Evolutionary conservation across 2,329 filamentous ascomycete genomes (phyloP).

Genomic region (Colletotrichum sansevieriae): DNA sequence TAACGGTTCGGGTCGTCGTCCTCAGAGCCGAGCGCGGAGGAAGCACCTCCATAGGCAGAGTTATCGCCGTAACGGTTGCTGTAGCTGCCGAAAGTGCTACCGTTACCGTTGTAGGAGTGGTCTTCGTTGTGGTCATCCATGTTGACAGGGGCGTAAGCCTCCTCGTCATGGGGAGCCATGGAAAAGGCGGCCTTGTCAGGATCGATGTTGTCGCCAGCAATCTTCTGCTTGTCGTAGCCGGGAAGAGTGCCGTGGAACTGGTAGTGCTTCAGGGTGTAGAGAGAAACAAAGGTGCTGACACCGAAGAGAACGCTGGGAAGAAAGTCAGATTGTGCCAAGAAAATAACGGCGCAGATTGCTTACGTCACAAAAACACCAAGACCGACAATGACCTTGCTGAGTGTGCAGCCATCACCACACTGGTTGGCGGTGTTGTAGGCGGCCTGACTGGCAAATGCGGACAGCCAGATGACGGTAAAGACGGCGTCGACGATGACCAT

Average conservation of each 20-base stretch:
- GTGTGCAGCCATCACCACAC: conserved; percentile 68
- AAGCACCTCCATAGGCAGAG: conserved; percentile 37
- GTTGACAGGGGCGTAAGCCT: conserved; percentile 73
- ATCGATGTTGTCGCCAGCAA: conserved; percentile 68
- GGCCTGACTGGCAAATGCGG: conserved; percentile 75
- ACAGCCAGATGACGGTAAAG: conserved; percentile 74
- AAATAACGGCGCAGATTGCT: conserved; percentile 46
- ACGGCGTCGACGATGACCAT: conserved; percentile 71
- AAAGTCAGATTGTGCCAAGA: conserved; percentile 38
- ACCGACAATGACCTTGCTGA: conserved; percentile 74
- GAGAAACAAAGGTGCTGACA: conserved; percentile 66
- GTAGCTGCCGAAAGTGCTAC: conserved; percentile 48
- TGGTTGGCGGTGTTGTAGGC: conserved; percentile 70
- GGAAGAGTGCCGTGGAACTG: conserved; percentile 72
- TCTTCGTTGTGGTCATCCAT: conserved; percentile 64
- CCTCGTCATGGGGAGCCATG: conserved; percentile 75
- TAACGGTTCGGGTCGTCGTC: conserved; percentile 56
- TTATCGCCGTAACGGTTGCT: conserved; percentile 49
- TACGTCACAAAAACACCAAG: conserved; percentile 74
- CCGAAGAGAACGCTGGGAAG: conserved; percentile 66
- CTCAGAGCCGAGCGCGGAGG: conserved; percentile 47
- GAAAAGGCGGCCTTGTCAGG: conserved; percentile 79
- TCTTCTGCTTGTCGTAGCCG: conserved; percentile 67
- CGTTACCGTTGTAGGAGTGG: conserved; percentile 49
- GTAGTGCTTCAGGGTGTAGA: conserved; percentile 73